A percentile compares a stretch with the other conserved stretches of the same genome.
Conservation (phyloP, 768 basidiomycete species). For the Suillus spraguei region DNA sequence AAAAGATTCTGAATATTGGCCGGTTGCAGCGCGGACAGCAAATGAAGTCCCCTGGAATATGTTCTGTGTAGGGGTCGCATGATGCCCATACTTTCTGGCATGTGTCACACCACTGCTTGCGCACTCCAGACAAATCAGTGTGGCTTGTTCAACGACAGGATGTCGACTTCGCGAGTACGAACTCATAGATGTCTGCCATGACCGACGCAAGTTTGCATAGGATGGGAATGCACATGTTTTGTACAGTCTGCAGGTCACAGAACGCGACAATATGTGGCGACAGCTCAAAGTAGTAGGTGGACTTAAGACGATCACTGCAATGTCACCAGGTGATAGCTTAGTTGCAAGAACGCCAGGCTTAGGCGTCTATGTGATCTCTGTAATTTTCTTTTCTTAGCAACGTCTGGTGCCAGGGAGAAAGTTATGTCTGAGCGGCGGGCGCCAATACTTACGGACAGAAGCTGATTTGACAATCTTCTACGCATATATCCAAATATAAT, state of each 20-base stretch:
- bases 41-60: not conserved
- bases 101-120: not conserved
- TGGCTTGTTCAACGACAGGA: not conserved
- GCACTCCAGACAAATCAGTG: not conserved
- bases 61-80: not conserved
- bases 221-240: not conserved
- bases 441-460: not conserved
- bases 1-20: too few species aligned
- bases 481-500: not conserved
- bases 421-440: not conserved
- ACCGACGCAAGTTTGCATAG: not conserved
- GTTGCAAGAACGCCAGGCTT: not conserved
- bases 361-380: not conserved
- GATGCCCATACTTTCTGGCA: slow-evolving; percentile 2
- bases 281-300: too few species aligned
- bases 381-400: slow-evolving; percentile 4
- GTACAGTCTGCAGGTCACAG: not conserved
- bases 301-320: too few species aligned
- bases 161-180: not conserved
- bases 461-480: not conserved
- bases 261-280: not conserved
- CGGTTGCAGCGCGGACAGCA: slow-evolving; percentile 2
- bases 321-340: too few species aligned
- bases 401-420: not conserved
- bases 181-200: not conserved